Conservation (phyloP, 495 filamentous ascomycete species). For the Tuber indicum region DNA sequence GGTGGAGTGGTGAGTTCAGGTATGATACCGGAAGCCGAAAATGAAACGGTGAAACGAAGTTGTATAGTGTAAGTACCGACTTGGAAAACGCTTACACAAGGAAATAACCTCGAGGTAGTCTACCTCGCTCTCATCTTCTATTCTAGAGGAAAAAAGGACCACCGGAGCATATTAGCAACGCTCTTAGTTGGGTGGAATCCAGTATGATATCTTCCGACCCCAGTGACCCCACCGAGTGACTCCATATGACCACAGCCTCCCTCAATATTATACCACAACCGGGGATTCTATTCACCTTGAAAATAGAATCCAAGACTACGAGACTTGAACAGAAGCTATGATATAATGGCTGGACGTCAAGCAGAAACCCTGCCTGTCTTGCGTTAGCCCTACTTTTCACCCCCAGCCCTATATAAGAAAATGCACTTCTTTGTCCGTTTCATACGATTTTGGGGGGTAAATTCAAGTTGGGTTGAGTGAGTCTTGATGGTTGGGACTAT, state of each 20-base stretch:
- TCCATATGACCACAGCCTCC: neutral
- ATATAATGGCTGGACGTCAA: neutral
- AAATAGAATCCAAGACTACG: neutral
- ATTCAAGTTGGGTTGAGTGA: neutral
- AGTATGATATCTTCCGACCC: neutral
- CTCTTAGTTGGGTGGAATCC: neutral
- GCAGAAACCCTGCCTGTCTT: neutral
- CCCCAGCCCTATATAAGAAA: neutral
- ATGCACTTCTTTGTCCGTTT: conserved; percentile 2
- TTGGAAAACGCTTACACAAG: neutral
- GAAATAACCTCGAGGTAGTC: neutral
- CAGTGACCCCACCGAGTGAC: neutral
- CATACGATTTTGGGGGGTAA: neutral
- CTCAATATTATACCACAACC: neutral
- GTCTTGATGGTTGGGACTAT: neutral
- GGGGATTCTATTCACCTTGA: neutral
- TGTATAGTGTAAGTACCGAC: neutral
- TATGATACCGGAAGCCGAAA: no score
- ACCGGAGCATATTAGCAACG: neutral
- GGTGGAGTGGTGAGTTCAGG: neutral
- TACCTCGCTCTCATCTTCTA: neutral
- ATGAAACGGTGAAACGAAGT: neutral
- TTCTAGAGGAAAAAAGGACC: neutral
- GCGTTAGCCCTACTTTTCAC: neutral
- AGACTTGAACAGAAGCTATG: neutral